Percentiles rank a stretch among this genome's conserved stretches.
Evolutionary conservation across 306 rosid genomes (phyloP).

Genomic region (Acmispon strigosus): DNA sequence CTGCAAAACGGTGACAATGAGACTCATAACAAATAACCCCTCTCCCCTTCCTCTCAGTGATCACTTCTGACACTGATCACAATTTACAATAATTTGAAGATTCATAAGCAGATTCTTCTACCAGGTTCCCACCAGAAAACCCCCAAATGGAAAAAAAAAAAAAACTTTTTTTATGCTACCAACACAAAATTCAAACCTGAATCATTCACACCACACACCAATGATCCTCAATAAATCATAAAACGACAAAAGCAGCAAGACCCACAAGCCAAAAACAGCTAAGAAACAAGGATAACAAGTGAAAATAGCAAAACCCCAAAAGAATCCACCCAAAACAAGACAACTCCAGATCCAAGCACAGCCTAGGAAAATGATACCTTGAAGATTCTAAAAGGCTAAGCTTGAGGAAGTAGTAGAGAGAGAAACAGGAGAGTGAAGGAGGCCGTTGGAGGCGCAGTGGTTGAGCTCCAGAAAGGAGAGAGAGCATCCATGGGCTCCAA

Average conservation of each 20-base stretch:
- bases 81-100: background rate
- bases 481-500: constrained; percentile 21
- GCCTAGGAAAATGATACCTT: background rate
- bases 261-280: constrained; percentile 30
- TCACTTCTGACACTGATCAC: constrained; percentile 17
- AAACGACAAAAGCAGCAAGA: constrained; percentile 4
- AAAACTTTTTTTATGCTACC: background rate
- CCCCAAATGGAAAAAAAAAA: background rate
- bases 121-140: background rate
- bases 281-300: background rate
- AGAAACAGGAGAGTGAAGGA: constrained; percentile 8
- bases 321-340: constrained; percentile 10
- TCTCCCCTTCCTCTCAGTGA: background rate
- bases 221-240: background rate
- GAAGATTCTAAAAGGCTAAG: background rate
- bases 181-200: constrained; percentile 2
- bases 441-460: constrained; percentile 55
- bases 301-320: constrained; percentile 21
- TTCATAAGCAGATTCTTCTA: background rate
- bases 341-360: constrained; percentile 43
- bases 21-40: constrained; percentile 4
- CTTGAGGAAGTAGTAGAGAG: background rate
- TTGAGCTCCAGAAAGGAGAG: constrained; percentile 29
- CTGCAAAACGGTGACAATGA: constrained; percentile 27
- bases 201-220: background rate